Evolutionary conservation across 352 stramenopile genomes (phyloP), one percentile per base, ranked within the genome.

Genomic region (Blastocystis sp.): DNA sequence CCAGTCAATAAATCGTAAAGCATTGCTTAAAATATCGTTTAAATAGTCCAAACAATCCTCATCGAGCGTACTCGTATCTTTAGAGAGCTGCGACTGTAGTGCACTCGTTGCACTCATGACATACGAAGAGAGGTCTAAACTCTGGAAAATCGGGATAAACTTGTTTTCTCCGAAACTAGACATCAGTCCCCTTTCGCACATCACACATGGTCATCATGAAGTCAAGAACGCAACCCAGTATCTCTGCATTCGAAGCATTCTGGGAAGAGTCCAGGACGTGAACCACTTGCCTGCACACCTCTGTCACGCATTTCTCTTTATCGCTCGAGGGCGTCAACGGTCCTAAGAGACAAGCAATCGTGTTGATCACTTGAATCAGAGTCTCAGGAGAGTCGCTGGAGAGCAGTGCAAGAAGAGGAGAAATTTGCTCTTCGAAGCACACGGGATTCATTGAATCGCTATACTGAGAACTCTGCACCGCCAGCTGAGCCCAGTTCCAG

Each of bases 151-250:
- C 9, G 41, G 13, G 34, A 62, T 53, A 39, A 62, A 81, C 8
- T 16, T n/a, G 20, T 63, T 47, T 62, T 43, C 39, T 16, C 70
- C 70, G 50, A 81, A 81, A 65, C 70, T 81, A 81, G 45, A 37
- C 43, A 26, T 81, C 37, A 34, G 6, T 3, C 16, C 0, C 2
- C 26, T 13, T 26, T 6, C 43, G 26, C 50, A 63, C 34, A 24
- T 26, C 13, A n/a, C 55, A 81, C 70, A 81, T 65, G n/a, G 70
- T 81, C 70, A 81, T 81, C 70, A 81, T 81, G 45, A 81, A 81
- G 45, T 81, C 70, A 16, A 81, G 41, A 11, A 81, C 43, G 16
- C 37, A 47, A 16, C 37, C 70, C 45, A 81, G 41, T 18, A 81
- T 41, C 70, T 81, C 70, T 39, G 41, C 70, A 43, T 81, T 63